Evolutionary conservation across 176 grass and related monocot species (phyloP).

Genomic region (Ensete glaucum): DNA sequence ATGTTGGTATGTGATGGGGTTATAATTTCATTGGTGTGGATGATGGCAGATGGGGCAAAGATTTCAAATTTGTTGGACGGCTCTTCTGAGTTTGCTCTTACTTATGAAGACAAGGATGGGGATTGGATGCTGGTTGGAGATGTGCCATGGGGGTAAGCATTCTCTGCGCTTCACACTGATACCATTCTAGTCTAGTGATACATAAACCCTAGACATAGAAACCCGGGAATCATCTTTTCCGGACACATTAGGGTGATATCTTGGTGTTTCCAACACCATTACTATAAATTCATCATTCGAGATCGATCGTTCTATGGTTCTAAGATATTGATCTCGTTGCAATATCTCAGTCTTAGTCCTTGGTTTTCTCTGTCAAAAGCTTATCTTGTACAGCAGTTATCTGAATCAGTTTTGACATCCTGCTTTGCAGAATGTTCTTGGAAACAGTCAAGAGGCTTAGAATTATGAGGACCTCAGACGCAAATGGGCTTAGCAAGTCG

Average conservation of each 20-base stretch:
- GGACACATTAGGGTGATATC: not conserved
- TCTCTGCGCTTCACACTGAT: not conserved
- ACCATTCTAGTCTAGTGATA: not conserved
- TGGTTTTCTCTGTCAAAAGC: not conserved
- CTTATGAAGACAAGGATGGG: constrained; percentile 82
- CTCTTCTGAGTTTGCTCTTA: constrained; percentile 56
- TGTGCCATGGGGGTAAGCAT: constrained; percentile 73
- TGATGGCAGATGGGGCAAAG: constrained; percentile 30
- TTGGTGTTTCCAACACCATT: not conserved
- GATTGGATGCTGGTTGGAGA: constrained; percentile 98
- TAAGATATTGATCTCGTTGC: too few species aligned
- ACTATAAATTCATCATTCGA: too few species aligned
- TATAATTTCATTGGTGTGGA: not conserved
- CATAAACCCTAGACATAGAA: too few species aligned
- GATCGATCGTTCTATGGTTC: too few species aligned
- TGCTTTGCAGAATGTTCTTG: constrained; percentile 33
- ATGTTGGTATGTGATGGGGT: not conserved
- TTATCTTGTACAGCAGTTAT: not conserved
- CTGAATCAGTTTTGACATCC: not conserved
- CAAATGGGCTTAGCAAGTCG: constrained; percentile 17
- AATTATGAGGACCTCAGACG: constrained; percentile 40
- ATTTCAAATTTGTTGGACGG: constrained; percentile 44
- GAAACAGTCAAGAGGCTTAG: constrained; percentile 34
- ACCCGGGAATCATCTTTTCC: too few species aligned
- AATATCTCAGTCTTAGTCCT: not conserved